Conservation (phyloP, 1,284 basidiomycete species). For the Malassezia cuniculi region DNA sequence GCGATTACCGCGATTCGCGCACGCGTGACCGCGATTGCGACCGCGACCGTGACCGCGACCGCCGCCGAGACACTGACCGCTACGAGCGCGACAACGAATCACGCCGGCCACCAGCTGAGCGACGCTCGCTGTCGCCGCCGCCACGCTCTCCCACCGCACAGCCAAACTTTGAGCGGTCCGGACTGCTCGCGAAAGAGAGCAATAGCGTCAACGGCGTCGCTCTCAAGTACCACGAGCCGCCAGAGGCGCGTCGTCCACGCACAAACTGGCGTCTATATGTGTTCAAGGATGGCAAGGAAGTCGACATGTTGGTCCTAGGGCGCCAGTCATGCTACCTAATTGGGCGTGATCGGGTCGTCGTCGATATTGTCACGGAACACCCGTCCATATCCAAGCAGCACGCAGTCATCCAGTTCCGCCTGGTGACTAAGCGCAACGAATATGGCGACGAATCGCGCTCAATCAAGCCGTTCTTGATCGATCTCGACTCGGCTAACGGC, state of each 20-base stretch:
- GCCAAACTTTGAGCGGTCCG: conserved; percentile 77
- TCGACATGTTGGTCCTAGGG: conserved; percentile 48
- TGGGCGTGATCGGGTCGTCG: conserved; percentile 60
- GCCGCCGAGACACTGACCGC: too few relatives aligned
- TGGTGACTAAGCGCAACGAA: conserved; percentile 72
- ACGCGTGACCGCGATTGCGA: background rate
- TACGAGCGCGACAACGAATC: background rate
- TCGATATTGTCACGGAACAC: conserved; percentile 78
- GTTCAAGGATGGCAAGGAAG: conserved; percentile 84
- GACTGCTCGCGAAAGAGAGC: conserved; percentile 69
- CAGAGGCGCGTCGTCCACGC: conserved; percentile 82
- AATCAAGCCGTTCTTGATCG: conserved; percentile 55
- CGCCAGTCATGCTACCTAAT: conserved; percentile 86
- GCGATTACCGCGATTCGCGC: background rate
- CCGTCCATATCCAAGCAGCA: conserved; percentile 98
- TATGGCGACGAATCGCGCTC: conserved; percentile 60
- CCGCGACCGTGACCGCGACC: too few relatives aligned
- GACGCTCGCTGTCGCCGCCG: too few relatives aligned
- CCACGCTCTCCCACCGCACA: too few relatives aligned
- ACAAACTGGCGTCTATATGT: conserved; percentile 89
- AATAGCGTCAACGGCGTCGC: conserved; percentile 65
- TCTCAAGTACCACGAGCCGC: conserved; percentile 95
- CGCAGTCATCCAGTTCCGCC: conserved; percentile 85
- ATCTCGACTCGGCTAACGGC: conserved; percentile 91
- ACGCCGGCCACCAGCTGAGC: too few relatives aligned